These are phyloP conservation scores for Phytophthora idaei DNA, from an alignment of 352 stramenopile genomes.

Conservation along the genomic window DNA sequence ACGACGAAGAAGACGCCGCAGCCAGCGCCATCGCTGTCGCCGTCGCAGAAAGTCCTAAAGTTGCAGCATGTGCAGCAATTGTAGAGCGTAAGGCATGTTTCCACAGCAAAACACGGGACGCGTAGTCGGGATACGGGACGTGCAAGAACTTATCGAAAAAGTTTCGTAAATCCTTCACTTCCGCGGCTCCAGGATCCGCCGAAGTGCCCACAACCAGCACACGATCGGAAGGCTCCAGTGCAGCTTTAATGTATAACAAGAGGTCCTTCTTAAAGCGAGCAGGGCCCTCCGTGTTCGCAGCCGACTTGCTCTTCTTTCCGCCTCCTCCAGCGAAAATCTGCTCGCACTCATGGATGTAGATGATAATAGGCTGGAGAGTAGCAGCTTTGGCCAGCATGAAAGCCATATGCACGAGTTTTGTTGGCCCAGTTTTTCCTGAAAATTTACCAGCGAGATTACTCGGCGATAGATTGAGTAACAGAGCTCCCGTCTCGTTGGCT, in stretches of 20 bases:
- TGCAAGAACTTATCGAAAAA: conserved; percentile 95
- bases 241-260: conserved; percentile 92
- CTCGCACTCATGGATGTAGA: conserved; percentile 95
- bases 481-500: conserved; percentile 91
- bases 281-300: conserved; percentile 65
- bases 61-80: conserved; percentile 45
- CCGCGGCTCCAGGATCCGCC: conserved; percentile 79
- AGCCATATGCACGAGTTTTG: conserved; percentile 95
- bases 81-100: conserved; percentile 69
- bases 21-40: conserved; percentile 29
- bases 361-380: conserved; percentile 88
- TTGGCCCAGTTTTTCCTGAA: conserved; percentile 87
- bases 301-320: conserved; percentile 81
- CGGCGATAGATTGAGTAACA: conserved; percentile 95
- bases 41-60: conserved; percentile 27
- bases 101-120: conserved; percentile 91
- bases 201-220: conserved; percentile 92
- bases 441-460: conserved; percentile 95
- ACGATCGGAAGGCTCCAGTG: conserved; percentile 87
- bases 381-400: conserved; percentile 91
- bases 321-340: conserved; percentile 82
- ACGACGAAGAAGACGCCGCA: conserved; percentile 28
- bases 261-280: conserved; percentile 94
- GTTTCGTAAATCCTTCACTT: conserved; percentile 86
- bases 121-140: conserved; percentile 92